A percentile compares a stretch with the other conserved stretches of the same genome.
These are phyloP conservation scores for Penicillium egyptiacum DNA, from an alignment of 495 filamentous ascomycete genomes.

Conservation along the genomic window DNA sequence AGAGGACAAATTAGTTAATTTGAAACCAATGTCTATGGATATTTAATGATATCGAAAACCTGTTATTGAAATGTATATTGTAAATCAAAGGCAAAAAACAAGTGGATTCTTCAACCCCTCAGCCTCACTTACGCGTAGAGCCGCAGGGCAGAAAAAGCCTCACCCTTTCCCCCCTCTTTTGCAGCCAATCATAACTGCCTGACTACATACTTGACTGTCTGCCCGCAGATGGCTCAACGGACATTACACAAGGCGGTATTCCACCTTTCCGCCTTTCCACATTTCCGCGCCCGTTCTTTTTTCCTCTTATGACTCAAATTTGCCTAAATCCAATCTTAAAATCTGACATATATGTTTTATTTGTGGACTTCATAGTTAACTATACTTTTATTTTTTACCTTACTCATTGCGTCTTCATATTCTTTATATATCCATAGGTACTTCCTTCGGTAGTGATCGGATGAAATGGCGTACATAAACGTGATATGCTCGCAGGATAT, in stretches of 20 bases:
- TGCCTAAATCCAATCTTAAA: too few relatives aligned
- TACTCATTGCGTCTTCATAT: not conserved
- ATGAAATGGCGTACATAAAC: slow-evolving; percentile 6
- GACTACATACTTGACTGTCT: too few relatives aligned
- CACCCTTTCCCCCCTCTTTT: slow-evolving; percentile 15
- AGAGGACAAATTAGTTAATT: not conserved
- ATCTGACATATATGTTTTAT: not conserved
- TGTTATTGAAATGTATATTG: not conserved
- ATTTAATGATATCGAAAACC: not conserved
- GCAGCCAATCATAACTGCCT: not conserved
- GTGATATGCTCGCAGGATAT: slow-evolving; percentile 7
- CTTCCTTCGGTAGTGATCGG: not conserved
- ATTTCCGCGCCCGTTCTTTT: not conserved
- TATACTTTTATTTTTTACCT: not conserved
- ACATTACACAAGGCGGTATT: slow-evolving; percentile 1
- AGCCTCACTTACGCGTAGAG: slow-evolving; percentile 33
- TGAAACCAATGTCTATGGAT: not conserved
- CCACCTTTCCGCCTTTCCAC: not conserved
- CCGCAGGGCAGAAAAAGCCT: slow-evolving; percentile 30
- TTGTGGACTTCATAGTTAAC: not conserved
- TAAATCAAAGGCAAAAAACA: not conserved
- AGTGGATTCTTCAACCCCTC: slow-evolving; percentile 19
- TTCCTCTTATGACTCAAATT: too few relatives aligned
- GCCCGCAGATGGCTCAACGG: not conserved
- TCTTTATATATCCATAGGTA: not conserved